phyloP scores from a whole-genome alignment of 129 eudicot genomes.

The Pseudognaphalium luteoalbum region DNA sequence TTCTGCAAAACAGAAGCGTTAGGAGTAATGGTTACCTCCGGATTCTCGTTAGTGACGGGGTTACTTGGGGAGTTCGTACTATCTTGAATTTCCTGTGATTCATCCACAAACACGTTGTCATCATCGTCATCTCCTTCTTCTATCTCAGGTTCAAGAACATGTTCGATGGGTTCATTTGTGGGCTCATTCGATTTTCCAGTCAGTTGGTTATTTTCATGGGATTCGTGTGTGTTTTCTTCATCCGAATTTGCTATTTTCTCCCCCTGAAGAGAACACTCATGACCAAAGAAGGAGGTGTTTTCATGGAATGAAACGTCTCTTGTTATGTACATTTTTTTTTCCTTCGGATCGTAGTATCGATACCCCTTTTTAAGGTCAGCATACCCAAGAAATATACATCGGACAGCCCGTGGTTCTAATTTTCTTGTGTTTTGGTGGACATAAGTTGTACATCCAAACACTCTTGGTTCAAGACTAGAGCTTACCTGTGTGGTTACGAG shows the following conservation, averaged over 20 bases:
- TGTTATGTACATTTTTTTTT: background rate
- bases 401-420: background rate
- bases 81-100: too few relatives aligned
- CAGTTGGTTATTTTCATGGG: too few relatives aligned
- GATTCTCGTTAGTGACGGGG: too few relatives aligned
- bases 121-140: too few relatives aligned
- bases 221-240: background rate
- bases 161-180: too few relatives aligned
- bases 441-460: constrained; percentile 23
- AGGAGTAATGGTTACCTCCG: background rate
- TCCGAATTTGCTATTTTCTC: background rate
- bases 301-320: background rate
- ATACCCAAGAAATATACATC: background rate
- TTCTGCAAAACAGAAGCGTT: too few relatives aligned
- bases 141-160: too few relatives aligned
- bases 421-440: background rate
- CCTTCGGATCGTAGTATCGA: background rate
- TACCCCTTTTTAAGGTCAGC: background rate
- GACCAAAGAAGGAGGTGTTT: too few relatives aligned
- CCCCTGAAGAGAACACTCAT: too few relatives aligned
- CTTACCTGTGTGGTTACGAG: background rate
- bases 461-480: constrained; percentile 22
- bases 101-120: too few relatives aligned
- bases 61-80: too few relatives aligned
- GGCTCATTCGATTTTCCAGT: background rate